Base-by-base conservation (phyloP, 2,329 filamentous ascomycete species). In the Fusarium redolens region DNA sequence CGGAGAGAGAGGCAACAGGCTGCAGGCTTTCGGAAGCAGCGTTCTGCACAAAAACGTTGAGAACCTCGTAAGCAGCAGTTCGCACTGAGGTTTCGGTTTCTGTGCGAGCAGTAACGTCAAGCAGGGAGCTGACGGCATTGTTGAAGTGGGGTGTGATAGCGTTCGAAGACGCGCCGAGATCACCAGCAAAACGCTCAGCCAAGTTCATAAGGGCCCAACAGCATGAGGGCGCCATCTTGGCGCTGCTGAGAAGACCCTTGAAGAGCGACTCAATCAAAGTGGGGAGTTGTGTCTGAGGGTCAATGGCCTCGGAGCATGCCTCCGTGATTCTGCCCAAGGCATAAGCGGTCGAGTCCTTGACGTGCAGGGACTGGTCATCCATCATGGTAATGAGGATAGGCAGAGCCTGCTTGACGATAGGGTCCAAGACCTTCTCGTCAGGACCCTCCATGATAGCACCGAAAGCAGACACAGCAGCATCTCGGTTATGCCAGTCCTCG, bases 121-220 rank as follows among this genome's bases (percentile, higher is more conserved):
- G 88, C 59, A 99, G 88, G 68, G 93, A 94, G 78, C 91, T 91
- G 67, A 98, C 92, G 80, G 95, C 97, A 78, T 95, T 90, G 84
- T 97, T 92, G 86, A 99, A 99, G 85, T 98, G 94, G 71, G 92
- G 91, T 4, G 95, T 97, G 55, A 99, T 87, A 47, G 94, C 89
- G 85, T 98, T 99, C 77, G 92, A 86, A 45, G 86, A 78, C 68
- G 92, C 92, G 55, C 93, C 94, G 62, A 92, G 88, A 61, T 98
- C 95, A 65, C 95, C 94, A 35, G 95, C 93, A 81, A 98, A 99
- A 69, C 95, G 92, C 81, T 99, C 96, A 15, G 96, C 96, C 80
- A 99, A 86, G 84, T 98, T 99, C 94, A 99, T 98, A 75, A 99
- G 86, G 37, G 96, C 95, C 96, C 97, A 98, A 86, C 96, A 99